Evolutionary conservation across 768 basidiomycete genomes (phyloP).

Genomic region (Dentipellis fragilis): DNA sequence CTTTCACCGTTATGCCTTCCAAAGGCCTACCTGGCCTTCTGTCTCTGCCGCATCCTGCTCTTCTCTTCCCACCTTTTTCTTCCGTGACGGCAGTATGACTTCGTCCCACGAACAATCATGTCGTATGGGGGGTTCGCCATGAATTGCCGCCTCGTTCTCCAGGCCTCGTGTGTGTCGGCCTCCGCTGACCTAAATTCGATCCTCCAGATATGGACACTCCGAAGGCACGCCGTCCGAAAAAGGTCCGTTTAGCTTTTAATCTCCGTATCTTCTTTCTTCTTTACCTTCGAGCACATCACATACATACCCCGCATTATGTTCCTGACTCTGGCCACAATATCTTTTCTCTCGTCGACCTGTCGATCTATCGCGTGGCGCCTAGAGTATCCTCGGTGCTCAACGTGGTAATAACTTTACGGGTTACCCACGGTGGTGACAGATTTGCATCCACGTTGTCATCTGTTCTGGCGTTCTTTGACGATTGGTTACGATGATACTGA

Average conservation of each 20-base stretch:
- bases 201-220: constrained; percentile 73
- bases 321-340: background rate
- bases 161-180: background rate
- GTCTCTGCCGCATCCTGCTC: background rate
- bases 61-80: background rate
- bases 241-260: constrained; percentile 32
- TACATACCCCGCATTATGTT: background rate
- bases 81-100: background rate
- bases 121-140: background rate
- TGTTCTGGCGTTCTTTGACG: too few relatives aligned
- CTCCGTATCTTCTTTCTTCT: background rate
- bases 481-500: background rate
- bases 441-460: too few relatives aligned
- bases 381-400: too few relatives aligned
- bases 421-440: too few relatives aligned
- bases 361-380: too few relatives aligned
- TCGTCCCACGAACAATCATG: background rate
- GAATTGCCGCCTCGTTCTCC: background rate
- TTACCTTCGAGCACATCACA: background rate
- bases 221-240: constrained; percentile 82
- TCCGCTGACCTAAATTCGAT: background rate
- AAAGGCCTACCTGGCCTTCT: background rate
- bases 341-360: too few relatives aligned
- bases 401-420: too few relatives aligned
- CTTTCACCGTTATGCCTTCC: background rate